Percentiles rank a stretch among this genome's conserved stretches.
Evolutionary conservation across 768 basidiomycete species (phyloP).

Genomic region (Auriscalpium microsporum): DNA sequence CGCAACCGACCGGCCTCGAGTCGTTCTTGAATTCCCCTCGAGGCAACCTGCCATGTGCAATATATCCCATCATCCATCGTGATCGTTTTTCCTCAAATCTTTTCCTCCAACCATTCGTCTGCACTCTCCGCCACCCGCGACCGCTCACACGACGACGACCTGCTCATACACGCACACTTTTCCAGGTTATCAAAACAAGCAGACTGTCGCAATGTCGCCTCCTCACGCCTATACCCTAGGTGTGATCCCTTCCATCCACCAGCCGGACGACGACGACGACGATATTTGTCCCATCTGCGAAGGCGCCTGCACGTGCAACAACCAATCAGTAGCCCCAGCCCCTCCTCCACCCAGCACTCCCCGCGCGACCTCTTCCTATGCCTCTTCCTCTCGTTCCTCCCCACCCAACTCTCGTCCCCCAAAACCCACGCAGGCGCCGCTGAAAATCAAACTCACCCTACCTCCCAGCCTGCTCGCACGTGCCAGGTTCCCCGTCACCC

Average conservation of each 20-base stretch:
- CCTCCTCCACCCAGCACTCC: not conserved
- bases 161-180: constrained; percentile 8
- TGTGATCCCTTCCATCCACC: constrained; percentile 25
- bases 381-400: not conserved
- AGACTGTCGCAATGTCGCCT: constrained; percentile 58
- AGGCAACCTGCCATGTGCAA: constrained; percentile 4
- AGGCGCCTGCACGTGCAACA: constrained; percentile 76
- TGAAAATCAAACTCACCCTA: constrained; percentile 18
- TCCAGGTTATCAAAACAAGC: constrained; percentile 37
- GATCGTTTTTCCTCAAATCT: constrained; percentile 8
- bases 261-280: constrained; percentile 69
- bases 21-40: constrained; percentile 12
- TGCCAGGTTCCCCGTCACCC: not conserved
- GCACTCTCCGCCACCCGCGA: constrained; percentile 7
- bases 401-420: not conserved
- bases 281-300: constrained; percentile 89
- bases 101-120: constrained; percentile 4
- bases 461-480: constrained; percentile 13
- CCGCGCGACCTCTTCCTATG: constrained; percentile 1
- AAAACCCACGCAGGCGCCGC: constrained; percentile 1
- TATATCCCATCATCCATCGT: constrained; percentile 4
- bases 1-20: constrained; percentile 1
- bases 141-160: constrained; percentile 1
- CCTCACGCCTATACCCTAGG: constrained; percentile 61
- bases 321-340: constrained; percentile 24